Evolutionary conservation across 1,284 basidiomycete species (phyloP), one percentile per base, ranked within the genome.

Genomic region (Puccinia polysora): DNA sequence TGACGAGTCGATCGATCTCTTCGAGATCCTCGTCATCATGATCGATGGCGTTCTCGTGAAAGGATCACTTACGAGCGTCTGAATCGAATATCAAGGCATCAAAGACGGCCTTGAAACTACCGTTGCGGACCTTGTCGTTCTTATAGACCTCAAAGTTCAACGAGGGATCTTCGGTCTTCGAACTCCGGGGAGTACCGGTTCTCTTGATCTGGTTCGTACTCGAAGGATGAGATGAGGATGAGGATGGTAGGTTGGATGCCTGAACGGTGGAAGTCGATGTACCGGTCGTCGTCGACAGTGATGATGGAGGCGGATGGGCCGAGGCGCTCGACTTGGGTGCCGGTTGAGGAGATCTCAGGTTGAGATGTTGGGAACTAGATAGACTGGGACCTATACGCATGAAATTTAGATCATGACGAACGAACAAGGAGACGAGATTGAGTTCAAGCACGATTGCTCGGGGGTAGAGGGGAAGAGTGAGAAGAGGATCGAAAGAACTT

Each of bases 81-180:
- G 90, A 91, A 80, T 95, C 91, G 63, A 81, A 84, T 0, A 88
- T 89, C 47, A 99, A 84, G 15, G 91, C 89, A 78, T 97, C 90
- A 78, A 97, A 97, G 20, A 97, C 84, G 78, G 97, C 85, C 78
- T 91, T 89, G 20, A 89, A 84, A 79, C 94, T 97, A 77, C 88
- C 91, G 80, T 96, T 90, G 64, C 95, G 84, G 0, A 87, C 89
- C 77, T 83, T 84, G 77, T 92, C 89, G 1, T 86, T 86, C 0
- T 84, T 74, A 32, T 45, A 63, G 32, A 73, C 79, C 75, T 64
- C 67, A 8, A 59, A 70, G 14, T 62, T 62, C 12, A 70, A 30
- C 23, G 43, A 6, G 38, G 43, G 36, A 15, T 47, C 59, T 52
- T 70, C 67, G 28, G 67, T 70, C 50, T 62, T 70, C 8, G 67